Evolutionary conservation across 345 rosid genomes (phyloP), one percentile per base, ranked within the genome.

Genomic region (Draba incana): DNA sequence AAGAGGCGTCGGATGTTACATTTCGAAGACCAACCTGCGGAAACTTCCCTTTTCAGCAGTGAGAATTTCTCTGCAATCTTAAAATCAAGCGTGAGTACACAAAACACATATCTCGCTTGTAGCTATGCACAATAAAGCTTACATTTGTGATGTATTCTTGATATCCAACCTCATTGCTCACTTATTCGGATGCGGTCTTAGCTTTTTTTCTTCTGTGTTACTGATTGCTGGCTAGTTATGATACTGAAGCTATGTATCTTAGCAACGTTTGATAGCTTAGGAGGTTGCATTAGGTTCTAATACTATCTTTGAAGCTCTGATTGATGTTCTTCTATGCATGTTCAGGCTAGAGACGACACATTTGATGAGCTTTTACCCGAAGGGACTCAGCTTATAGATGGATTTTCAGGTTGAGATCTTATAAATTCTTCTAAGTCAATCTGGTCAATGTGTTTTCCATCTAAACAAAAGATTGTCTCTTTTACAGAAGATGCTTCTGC

Each of bases 1-100:
- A 95, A 95, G 80, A 82, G 99, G 82, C 96, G 98, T 10, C 88
- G 97, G 59, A 86, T 88, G 94, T 78, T 95, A 71, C 97, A 85
- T 6, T 95, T 92, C 62, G 96, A 91, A 55, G 66, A 76, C 75
- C 81, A 84, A 51, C 70, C 69, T 35, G 49, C 20, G 25, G 92
- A 85, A 65, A 77, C 84, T 25, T 70, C 83, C 48, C 72, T 79
- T 74, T 79, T 86, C 73, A 67, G 86, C 70, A 82, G 89, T 55
- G 96, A 89, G 64, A 68, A 66, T 64, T 72, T 92, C 20, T 76
- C 93, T 74, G 77, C 83, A 24, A 85, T 94, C 80, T 82, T 87
- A 20, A 85, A 82, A 80, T 84, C 96, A 67, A 84, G 80, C 56
- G 95, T 88, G 42, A 81, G 85, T 78, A 54, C 37, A 35, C 27